A percentile compares a stretch with the other conserved stretches of the same genome.
These are phyloP conservation scores for Abrus precatorius DNA, from an alignment of 306 rosid species.

Conservation along the genomic window DNA sequence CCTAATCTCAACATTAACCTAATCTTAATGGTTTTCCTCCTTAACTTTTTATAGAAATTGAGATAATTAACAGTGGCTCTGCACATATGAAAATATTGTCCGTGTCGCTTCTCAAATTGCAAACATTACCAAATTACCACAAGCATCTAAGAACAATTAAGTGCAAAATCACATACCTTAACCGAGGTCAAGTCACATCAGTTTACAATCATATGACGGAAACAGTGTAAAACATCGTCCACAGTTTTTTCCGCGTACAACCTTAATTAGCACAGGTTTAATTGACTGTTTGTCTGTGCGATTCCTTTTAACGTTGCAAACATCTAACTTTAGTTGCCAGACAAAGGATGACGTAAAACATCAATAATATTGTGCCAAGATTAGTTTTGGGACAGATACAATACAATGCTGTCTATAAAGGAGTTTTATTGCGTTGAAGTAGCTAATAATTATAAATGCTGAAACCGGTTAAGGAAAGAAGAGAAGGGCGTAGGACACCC, in stretches of 20 bases:
- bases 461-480: conserved; percentile 14
- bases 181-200: neutral
- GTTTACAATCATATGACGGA: no score
- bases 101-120: neutral
- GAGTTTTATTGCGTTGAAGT: conserved; percentile 9
- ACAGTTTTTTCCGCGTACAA: conserved; percentile 16
- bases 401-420: neutral
- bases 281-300: conserved; percentile 1
- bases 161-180: neutral
- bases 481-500: neutral
- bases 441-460: conserved; percentile 17
- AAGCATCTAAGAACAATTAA: neutral
- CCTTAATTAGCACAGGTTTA: neutral
- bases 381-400: conserved; percentile 23
- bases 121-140: neutral
- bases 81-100: neutral
- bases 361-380: conserved; percentile 17
- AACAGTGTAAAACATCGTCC: no score
- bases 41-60: neutral
- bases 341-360: conserved; percentile 22
- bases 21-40: neutral
- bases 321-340: conserved; percentile 8
- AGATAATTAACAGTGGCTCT: neutral
- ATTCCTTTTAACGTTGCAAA: neutral
- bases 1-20: neutral